phyloP scores from a whole-genome alignment of 129 eudicot species.

The Flaveria robusta region DNA sequence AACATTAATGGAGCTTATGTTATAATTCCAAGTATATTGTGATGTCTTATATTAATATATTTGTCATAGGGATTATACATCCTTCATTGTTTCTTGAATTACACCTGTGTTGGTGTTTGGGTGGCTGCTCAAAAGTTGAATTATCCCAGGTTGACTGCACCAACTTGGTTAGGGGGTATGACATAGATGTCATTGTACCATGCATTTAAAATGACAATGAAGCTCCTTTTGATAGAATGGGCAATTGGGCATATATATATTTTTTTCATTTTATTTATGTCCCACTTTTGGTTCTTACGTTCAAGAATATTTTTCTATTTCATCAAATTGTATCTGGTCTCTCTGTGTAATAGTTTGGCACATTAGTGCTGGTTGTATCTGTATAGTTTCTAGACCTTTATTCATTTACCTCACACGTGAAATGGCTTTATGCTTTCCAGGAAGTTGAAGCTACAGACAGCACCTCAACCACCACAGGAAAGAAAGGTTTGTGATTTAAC shows the following conservation, averaged over 20 bases:
- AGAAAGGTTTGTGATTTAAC: conserved; percentile 50
- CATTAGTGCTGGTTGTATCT: too few relatives aligned
- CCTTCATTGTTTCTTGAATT: too few relatives aligned
- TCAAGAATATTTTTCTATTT: not conserved
- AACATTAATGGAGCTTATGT: not conserved
- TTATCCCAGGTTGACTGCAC: too few relatives aligned
- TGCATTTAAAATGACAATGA: too few relatives aligned
- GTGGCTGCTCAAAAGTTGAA: too few relatives aligned
- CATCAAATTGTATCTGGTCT: not conserved
- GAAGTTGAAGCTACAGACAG: conserved; percentile 44
- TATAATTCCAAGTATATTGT: not conserved
- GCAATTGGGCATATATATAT: not conserved
- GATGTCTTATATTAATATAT: not conserved
- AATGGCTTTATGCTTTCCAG: conserved; percentile 45
- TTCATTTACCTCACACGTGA: conserved; percentile 11
- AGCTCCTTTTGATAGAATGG: not conserved
- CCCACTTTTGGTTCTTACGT: not conserved
- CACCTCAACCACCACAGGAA: conserved; percentile 39
- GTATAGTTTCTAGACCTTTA: too few relatives aligned
- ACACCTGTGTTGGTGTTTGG: too few relatives aligned
- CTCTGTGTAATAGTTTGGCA: not conserved
- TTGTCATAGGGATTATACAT: too few relatives aligned
- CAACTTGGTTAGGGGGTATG: too few relatives aligned
- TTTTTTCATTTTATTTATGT: not conserved
- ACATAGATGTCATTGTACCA: too few relatives aligned